These are phyloP conservation scores for Aciculoconidium aculeatum DNA, from an alignment of 805 yeast species.

Conservation along the genomic window DNA sequence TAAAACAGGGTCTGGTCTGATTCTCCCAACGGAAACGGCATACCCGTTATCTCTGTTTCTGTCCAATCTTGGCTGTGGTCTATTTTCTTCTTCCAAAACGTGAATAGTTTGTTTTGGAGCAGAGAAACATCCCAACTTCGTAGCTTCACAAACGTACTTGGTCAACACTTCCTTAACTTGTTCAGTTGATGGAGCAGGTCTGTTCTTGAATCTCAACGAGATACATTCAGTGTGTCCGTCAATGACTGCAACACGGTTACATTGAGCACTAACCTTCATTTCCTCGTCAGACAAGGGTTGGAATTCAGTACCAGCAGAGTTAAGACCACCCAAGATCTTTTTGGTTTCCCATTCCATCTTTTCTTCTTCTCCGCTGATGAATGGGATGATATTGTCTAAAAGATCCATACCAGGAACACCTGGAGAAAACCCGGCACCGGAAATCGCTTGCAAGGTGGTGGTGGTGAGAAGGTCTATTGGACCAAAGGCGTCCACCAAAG, in stretches of 20 bases:
- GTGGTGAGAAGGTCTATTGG: conserved; percentile 83
- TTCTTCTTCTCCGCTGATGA: conserved; percentile 94
- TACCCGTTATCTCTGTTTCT: conserved; percentile 91
- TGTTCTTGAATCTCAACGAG: conserved; percentile 71
- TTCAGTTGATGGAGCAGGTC: conserved; percentile 82
- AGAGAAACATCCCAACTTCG: conserved; percentile 72
- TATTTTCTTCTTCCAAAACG: conserved; percentile 81
- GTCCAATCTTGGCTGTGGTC: conserved; percentile 98
- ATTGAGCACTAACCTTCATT: conserved; percentile 87
- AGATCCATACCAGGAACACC: conserved; percentile 96
- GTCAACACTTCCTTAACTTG: conserved; percentile 65
- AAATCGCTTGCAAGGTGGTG: conserved; percentile 93
- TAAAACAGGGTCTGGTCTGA: conserved; percentile 87
- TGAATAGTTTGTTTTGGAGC: conserved; percentile 93
- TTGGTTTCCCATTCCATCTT: conserved; percentile 98
- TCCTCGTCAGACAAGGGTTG: conserved; percentile 58
- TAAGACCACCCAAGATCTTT: conserved; percentile 75
- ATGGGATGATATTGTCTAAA: conserved; percentile 91
- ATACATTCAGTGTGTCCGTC: conserved; percentile 98
- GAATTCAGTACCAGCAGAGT: conserved; percentile 48
- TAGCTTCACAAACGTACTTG: conserved; percentile 80
- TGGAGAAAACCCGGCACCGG: conserved; percentile 98
- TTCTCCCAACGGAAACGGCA: conserved; percentile 91
- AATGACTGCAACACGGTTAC: conserved; percentile 93
- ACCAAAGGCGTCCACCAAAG: conserved; percentile 85